A percentile compares a stretch with the other conserved stretches of the same genome.
Conservation (phyloP, 2,329 filamentous ascomycete species). For the Madurella mycetomatis region DNA sequence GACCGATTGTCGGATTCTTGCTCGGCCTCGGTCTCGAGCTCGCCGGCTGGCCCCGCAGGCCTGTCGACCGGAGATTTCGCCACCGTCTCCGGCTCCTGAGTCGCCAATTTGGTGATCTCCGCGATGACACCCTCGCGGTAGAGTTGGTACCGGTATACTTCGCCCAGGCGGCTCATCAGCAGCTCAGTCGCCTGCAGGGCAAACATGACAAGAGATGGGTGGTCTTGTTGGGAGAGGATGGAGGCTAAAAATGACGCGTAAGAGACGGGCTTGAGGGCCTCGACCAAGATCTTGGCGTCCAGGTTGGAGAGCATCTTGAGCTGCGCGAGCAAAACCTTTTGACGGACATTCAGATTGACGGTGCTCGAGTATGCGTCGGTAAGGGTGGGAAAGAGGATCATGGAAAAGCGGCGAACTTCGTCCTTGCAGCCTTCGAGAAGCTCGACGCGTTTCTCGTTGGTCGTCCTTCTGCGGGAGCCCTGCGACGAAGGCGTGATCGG, state of each 20-base stretch:
- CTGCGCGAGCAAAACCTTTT: conserved; percentile 93
- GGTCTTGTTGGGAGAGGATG: conserved; percentile 92
- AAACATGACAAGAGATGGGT: conserved; percentile 77
- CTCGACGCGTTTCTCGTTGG: conserved; percentile 77
- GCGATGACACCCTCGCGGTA: conserved; percentile 94
- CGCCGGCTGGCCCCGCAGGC: conserved; percentile 22
- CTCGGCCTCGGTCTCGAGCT: conserved; percentile 15
- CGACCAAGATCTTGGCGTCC: conserved; percentile 77
- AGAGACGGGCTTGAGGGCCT: conserved; percentile 79
- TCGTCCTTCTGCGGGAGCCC: conserved; percentile 48
- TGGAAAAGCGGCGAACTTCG: conserved; percentile 84
- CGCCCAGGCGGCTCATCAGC: conserved; percentile 74
- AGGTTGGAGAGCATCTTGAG: conserved; percentile 96
- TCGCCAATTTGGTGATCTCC: conserved; percentile 79
- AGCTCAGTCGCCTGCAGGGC: conserved; percentile 88
- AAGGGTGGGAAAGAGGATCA: conserved; percentile 88
- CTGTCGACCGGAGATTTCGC: conserved; percentile 28
- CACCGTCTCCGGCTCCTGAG: conserved; percentile 39
- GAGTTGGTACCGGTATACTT: conserved; percentile 92
- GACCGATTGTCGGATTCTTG: conserved; percentile 27
- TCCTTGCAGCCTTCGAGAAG: conserved; percentile 76
- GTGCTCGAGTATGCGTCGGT: conserved; percentile 98
- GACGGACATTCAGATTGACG: conserved; percentile 87
- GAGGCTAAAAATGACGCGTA: conserved; percentile 95
- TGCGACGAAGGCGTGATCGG: conserved; percentile 39